phyloP scores from a whole-genome alignment of 257 asterid species.

The Salvia splendens region DNA sequence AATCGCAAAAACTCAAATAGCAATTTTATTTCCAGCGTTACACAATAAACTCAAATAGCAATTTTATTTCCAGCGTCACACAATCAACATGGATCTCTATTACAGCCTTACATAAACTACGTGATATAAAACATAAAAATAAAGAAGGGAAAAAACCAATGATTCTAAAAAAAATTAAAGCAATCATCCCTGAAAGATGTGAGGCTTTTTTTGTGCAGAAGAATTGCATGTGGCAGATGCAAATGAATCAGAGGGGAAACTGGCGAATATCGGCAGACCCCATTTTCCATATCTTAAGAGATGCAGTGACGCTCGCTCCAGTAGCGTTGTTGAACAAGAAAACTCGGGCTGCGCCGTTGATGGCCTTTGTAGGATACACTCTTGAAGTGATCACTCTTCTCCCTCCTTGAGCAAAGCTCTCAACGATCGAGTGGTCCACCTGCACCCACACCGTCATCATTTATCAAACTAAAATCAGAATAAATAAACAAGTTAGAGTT shows the following conservation, averaged over 20 bases:
- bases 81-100: neutral
- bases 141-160: neutral
- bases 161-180: neutral
- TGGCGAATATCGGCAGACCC: slow-evolving; percentile 50
- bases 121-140: neutral
- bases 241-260: slow-evolving; percentile 34
- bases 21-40: neutral
- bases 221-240: neutral
- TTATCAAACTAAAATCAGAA: neutral
- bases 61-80: neutral
- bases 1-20: neutral
- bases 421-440: slow-evolving; percentile 86
- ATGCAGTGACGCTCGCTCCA: slow-evolving; percentile 49
- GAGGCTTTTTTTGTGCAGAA: neutral
- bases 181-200: neutral
- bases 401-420: slow-evolving; percentile 86
- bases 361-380: slow-evolving; percentile 72
- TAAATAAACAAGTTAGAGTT: no score
- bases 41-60: neutral
- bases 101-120: neutral
- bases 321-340: slow-evolving; percentile 86
- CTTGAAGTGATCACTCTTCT: slow-evolving; percentile 69
- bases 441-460: slow-evolving; percentile 1
- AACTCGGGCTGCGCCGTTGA: slow-evolving; percentile 53
- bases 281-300: slow-evolving; percentile 70